Evolutionary conservation across 352 stramenopile species (phyloP).

Genomic region (Phytophthora pisi): DNA sequence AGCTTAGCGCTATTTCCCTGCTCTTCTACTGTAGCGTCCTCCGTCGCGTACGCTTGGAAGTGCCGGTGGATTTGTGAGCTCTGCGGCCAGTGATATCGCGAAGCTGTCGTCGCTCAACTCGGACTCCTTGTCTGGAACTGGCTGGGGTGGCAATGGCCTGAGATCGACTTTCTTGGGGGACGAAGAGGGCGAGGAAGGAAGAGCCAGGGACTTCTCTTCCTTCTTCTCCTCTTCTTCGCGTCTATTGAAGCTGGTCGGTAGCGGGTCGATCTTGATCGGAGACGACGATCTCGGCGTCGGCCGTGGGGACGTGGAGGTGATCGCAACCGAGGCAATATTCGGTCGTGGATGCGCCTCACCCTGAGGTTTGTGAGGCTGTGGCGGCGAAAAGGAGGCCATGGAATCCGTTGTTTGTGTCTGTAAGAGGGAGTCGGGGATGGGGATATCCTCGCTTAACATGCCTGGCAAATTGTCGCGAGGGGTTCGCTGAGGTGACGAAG

Average conservation of each 20-base stretch:
- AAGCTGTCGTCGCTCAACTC: conserved; percentile 29
- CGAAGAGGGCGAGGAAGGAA: conserved; percentile 1
- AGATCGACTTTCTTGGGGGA: conserved; percentile 33
- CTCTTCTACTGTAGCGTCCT: conserved; percentile 58
- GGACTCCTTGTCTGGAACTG: conserved; percentile 24
- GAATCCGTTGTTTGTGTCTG: conserved; percentile 6
- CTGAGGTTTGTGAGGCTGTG: conserved; percentile 32
- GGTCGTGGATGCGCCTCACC: conserved; percentile 17
- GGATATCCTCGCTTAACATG: conserved; percentile 19
- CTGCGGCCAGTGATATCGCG: conserved; percentile 6
- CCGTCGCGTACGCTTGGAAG: conserved; percentile 61
- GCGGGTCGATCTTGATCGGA: conserved; percentile 45
- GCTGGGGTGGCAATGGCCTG: conserved; percentile 22
- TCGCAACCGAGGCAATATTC: conserved; percentile 4
- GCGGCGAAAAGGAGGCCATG: neutral
- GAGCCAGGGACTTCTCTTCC: conserved; percentile 25
- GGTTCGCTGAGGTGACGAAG: conserved; percentile 21
- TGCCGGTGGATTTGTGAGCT: conserved; percentile 18
- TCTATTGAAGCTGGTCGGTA: conserved; percentile 19
- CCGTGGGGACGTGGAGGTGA: conserved; percentile 21
- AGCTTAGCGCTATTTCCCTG: conserved; percentile 15
- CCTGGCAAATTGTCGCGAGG: conserved; percentile 24
- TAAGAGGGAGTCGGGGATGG: conserved; percentile 1
- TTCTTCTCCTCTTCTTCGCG: conserved; percentile 32
- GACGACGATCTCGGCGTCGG: conserved; percentile 27